Base-by-base conservation (phyloP, 495 filamentous ascomycete species). In the Penicillium alfredii region DNA sequence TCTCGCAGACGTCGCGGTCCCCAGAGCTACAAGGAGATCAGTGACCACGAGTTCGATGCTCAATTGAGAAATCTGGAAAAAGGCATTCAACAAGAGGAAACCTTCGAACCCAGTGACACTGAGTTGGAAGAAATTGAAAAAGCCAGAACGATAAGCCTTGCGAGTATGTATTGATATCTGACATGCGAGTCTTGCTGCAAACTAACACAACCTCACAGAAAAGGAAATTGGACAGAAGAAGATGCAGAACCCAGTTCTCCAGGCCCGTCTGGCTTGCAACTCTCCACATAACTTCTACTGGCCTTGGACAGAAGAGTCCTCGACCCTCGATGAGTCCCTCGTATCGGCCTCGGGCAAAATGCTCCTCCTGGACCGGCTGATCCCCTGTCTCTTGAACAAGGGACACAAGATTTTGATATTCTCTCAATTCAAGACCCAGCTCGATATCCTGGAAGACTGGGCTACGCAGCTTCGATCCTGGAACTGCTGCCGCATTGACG, bases 221-320 rank as follows among this genome's bases (percentile, higher is more conserved):
- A 75, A 80, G 38, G 86, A 95, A 57, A 85, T 96, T 18, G 62
- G 75, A n/a, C 74, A 74, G 17, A 98, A 97, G 68, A 96, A 96
- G 56, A 76, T 98, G 16, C 89, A 93, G 42, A 98, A 98, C 50
- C 86, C 89, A 0, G 60, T 97, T 16, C 82, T 96, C 74, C 92
- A 98, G 60, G 79, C 96, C 8, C 84, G 92, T 4, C 77, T 94
- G 2, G 84, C 82, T 28, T 97, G 93, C 64, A 93, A 98, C 60
- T 82, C 76, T 2, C 92, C 92, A 0, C 90, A 96, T 61, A 90
- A 95, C 49, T 97, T 98, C 65, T 96, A 89, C 64, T 92, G 87
- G 67, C 92, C 92, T 0, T 98, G 87, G 78, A 61, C 58, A 11
- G 71, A 76, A 35, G 58, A 66, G 8, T 49, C 69, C 1, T 49